Evolutionary conservation across 2,329 filamentous ascomycete species (phyloP).

Genomic region (Cordyceps fumosorosea): DNA sequence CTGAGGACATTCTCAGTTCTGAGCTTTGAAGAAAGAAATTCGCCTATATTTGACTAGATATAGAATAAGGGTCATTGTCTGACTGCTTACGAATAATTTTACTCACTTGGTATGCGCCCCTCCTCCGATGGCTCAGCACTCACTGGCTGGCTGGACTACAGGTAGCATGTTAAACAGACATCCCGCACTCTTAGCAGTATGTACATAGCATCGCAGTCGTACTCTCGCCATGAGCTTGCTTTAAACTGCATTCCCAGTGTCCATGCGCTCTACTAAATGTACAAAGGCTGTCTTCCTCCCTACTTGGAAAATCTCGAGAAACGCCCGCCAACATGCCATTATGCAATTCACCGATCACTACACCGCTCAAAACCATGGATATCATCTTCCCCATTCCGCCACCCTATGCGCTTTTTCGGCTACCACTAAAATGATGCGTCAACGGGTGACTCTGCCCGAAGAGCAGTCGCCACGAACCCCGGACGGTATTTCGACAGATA

Average conservation of each 20-base stretch:
- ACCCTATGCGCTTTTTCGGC: neutral
- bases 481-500: conserved; percentile 57
- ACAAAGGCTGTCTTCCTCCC: neutral
- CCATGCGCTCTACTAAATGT: conserved; percentile 1
- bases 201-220: neutral
- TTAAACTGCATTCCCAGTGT: neutral
- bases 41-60: neutral
- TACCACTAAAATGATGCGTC: conserved; percentile 18
- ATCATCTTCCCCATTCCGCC: neutral
- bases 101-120: no score
- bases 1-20: neutral
- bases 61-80: no score
- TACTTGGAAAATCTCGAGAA: neutral
- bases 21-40: neutral
- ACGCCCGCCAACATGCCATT: conserved; percentile 5
- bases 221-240: neutral
- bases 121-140: no score
- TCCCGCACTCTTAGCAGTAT: neutral
- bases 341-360: neutral
- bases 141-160: no score
- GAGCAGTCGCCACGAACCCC: conserved; percentile 31
- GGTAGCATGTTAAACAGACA: neutral
- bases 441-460: conserved; percentile 17
- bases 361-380: neutral
- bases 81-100: no score